phyloP scores from a whole-genome alignment of 305 asterid species.

The Solanum hybrid region DNA sequence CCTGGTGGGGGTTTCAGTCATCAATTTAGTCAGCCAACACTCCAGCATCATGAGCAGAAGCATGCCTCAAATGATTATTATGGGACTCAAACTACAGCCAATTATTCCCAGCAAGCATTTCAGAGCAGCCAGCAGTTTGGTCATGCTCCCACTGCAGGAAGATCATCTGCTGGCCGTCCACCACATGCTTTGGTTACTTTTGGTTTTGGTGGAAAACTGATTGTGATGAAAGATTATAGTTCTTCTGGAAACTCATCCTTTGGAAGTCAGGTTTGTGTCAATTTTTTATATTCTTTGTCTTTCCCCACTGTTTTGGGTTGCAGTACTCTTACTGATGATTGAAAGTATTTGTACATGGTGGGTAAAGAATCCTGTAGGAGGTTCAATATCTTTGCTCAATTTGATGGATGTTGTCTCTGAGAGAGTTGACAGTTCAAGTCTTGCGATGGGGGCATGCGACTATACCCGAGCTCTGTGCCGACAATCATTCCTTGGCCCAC shows the following conservation, averaged over 20 bases:
- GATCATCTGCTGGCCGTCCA: slow-evolving; percentile 92
- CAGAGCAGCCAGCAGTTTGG: slow-evolving; percentile 45
- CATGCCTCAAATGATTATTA: slow-evolving; percentile 35
- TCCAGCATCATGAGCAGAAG: slow-evolving; percentile 39
- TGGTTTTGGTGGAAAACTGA: slow-evolving; percentile 96
- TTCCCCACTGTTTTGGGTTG: slow-evolving; percentile 28
- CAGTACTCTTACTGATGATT: slow-evolving; percentile 5
- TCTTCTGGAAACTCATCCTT: slow-evolving; percentile 36
- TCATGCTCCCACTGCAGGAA: slow-evolving; percentile 41
- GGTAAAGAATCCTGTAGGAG: slow-evolving; percentile 56
- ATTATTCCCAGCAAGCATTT: slow-evolving; percentile 43
- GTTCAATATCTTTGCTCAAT: slow-evolving; percentile 61
- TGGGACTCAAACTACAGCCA: slow-evolving; percentile 35
- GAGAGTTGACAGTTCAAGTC: slow-evolving; percentile 29
- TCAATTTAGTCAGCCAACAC: slow-evolving; percentile 35
- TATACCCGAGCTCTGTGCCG: slow-evolving; percentile 65
- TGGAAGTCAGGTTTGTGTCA: slow-evolving; percentile 68
- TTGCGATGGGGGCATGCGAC: slow-evolving; percentile 32
- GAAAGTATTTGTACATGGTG: slow-evolving; percentile 15
- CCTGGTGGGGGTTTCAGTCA: slow-evolving; percentile 36
- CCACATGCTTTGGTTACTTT: slow-evolving; percentile 85
- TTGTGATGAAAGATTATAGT: slow-evolving; percentile 53
- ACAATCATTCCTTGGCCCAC: slow-evolving; percentile 79
- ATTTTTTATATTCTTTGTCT: slow-evolving; percentile 10
- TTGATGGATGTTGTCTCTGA: slow-evolving; percentile 56